Conservation (phyloP, 2,329 filamentous ascomycete genomes). For the Leptoxyphium fumago region DNA sequence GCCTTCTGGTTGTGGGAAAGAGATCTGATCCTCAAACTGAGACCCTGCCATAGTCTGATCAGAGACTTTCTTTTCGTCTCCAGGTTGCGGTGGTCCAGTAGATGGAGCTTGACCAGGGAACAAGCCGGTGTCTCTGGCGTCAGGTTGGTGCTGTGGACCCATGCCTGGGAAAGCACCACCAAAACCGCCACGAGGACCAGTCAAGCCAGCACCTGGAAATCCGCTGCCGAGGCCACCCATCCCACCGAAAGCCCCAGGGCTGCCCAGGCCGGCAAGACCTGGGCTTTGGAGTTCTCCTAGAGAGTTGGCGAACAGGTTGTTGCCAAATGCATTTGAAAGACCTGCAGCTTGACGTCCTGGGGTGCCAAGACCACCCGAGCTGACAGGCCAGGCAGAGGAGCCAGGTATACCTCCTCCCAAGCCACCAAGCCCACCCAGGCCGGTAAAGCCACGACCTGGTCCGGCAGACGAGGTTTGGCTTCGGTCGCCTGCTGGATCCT, state of each 20-base stretch:
- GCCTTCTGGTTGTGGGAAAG: not conserved
- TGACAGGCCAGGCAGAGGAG: slow-evolving; percentile 45
- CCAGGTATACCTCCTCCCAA: slow-evolving; percentile 36
- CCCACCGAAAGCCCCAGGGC: slow-evolving; percentile 32
- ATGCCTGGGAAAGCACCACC: not conserved
- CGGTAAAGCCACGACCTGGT: slow-evolving; percentile 53
- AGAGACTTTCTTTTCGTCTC: not conserved
- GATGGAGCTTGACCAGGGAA: not conserved
- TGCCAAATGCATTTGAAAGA: slow-evolving; percentile 37
- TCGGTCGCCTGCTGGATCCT: slow-evolving; percentile 64
- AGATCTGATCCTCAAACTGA: not conserved
- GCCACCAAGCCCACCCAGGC: slow-evolving; percentile 37
- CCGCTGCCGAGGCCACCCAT: slow-evolving; percentile 1
- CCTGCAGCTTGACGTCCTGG: slow-evolving; percentile 45
- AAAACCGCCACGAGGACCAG: not conserved
- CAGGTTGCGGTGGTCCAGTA: not conserved
- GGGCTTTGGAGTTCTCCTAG: slow-evolving; percentile 68
- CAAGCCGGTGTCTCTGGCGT: slow-evolving; percentile 1
- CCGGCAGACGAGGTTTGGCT: slow-evolving; percentile 87
- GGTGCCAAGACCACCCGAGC: slow-evolving; percentile 58
- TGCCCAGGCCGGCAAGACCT: slow-evolving; percentile 50
- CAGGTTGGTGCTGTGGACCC: slow-evolving; percentile 8
- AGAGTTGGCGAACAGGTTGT: slow-evolving; percentile 52
- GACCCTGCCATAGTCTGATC: not conserved
- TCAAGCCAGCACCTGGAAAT: not conserved